Evolutionary conservation across 2,329 filamentous ascomycete species (phyloP).

Genomic region (Magnaporthiopsis rhizophila): DNA sequence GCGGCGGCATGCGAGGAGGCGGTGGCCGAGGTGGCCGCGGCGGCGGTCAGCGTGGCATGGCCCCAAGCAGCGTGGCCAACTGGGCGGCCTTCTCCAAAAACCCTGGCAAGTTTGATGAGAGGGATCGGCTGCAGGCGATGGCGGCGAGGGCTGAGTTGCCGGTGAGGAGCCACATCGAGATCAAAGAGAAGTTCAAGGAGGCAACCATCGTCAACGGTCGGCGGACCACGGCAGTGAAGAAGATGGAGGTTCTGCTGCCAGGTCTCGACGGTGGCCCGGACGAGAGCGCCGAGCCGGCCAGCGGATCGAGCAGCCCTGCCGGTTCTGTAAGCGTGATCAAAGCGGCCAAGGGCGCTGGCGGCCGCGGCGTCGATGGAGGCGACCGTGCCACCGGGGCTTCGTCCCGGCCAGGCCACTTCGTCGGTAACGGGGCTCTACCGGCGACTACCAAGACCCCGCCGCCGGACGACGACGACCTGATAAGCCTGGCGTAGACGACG

Average conservation of each 20-base stretch:
- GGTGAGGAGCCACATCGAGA: background rate
- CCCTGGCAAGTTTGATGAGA: background rate
- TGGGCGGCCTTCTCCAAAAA: background rate
- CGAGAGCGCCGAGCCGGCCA: background rate
- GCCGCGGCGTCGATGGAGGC: too few relatives aligned
- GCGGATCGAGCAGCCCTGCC: background rate
- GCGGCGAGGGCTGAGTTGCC: background rate
- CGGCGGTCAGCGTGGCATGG: background rate
- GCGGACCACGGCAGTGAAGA: background rate
- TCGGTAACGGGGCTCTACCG: background rate
- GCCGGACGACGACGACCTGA: background rate
- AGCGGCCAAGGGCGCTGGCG: background rate
- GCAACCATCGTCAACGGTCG: background rate
- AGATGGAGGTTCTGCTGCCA: background rate
- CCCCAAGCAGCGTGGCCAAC: background rate
- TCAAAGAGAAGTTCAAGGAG: slow-evolving; percentile 6
- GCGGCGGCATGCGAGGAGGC: background rate
- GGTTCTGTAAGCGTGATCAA: background rate
- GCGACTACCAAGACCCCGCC: background rate
- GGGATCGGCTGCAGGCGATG: background rate
- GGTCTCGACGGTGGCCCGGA: background rate
- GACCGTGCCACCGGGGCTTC: background rate
- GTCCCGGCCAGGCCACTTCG: background rate
- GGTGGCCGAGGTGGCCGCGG: background rate
- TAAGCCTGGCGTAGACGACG: background rate